Evolutionary conservation across 306 rosid genomes (phyloP).

Genomic region (Trifolium dubium): DNA sequence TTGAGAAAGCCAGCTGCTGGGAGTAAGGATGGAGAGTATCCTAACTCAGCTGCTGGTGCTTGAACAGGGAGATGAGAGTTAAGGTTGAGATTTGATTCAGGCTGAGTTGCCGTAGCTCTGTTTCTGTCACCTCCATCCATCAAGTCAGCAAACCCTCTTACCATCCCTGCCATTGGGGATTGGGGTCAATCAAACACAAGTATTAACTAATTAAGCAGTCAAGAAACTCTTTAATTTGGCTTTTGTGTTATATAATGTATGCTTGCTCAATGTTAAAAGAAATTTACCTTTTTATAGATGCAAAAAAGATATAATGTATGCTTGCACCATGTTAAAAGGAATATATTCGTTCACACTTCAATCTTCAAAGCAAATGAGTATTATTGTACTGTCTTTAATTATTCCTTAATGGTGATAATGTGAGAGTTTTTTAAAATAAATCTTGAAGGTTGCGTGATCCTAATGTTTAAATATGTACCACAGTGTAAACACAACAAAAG

Average conservation of each 20-base stretch:
- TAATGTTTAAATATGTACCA: neutral
- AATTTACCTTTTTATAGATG: slow-evolving; percentile 22
- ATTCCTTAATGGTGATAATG: neutral
- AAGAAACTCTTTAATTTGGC: neutral
- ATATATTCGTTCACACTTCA: neutral
- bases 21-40: too few relatives aligned
- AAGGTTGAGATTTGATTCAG: neutral
- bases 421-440: neutral
- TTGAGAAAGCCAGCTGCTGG: slow-evolving; percentile 19
- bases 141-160: slow-evolving; percentile 28
- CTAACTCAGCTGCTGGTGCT: neutral
- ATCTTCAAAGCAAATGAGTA: neutral
- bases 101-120: neutral
- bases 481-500: neutral
- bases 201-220: neutral
- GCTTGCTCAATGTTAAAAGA: neutral
- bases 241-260: neutral
- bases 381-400: neutral
- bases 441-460: neutral
- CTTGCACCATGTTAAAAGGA: neutral
- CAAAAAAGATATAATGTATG: neutral
- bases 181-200: neutral
- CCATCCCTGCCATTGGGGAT: slow-evolving; percentile 43
- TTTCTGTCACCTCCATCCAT: slow-evolving; percentile 18
- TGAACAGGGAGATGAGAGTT: neutral